Evolutionary conservation across 129 eudicot species (phyloP).

Genomic region (Flaveria sonorensis): DNA sequence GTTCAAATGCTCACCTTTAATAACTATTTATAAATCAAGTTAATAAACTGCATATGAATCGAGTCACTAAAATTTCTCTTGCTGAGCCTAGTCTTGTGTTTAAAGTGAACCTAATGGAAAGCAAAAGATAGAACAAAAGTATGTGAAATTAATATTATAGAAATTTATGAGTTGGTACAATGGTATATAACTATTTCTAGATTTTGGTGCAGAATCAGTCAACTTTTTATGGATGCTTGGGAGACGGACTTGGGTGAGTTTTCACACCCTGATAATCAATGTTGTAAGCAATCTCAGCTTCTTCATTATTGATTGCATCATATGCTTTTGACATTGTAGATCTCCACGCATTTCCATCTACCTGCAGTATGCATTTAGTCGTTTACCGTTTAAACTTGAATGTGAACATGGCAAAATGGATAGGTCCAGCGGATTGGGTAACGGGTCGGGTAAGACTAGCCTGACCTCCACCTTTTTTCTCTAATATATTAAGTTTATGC

Average conservation of each 20-base stretch:
- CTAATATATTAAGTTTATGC: neutral
- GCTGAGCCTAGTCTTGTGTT: conserved; percentile 24
- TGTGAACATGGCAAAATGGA: neutral
- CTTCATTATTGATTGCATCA: conserved; percentile 33
- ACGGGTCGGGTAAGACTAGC: neutral
- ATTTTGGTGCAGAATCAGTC: conserved; percentile 24
- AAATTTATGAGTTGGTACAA: conserved; percentile 25
- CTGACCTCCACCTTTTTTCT: neutral
- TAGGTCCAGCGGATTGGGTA: neutral
- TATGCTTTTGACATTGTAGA: conserved; percentile 21
- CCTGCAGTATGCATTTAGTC: conserved; percentile 34
- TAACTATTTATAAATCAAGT: neutral
- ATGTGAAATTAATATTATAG: neutral
- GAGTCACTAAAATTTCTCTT: neutral
- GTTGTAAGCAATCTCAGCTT: conserved; percentile 41
- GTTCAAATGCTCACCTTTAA: neutral
- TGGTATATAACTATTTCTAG: conserved; percentile 20
- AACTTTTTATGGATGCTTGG: conserved; percentile 56
- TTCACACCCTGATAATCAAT: conserved; percentile 58
- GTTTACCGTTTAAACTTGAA: conserved; percentile 13
- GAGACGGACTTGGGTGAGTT: conserved; percentile 59
- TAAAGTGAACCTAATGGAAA: conserved; percentile 2
- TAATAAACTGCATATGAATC: neutral
- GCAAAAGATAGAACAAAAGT: conserved; percentile 10
- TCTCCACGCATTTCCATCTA: conserved; percentile 35